Conservation (phyloP, 768 basidiomycete genomes). For the Boletus subparvulus region DNA sequence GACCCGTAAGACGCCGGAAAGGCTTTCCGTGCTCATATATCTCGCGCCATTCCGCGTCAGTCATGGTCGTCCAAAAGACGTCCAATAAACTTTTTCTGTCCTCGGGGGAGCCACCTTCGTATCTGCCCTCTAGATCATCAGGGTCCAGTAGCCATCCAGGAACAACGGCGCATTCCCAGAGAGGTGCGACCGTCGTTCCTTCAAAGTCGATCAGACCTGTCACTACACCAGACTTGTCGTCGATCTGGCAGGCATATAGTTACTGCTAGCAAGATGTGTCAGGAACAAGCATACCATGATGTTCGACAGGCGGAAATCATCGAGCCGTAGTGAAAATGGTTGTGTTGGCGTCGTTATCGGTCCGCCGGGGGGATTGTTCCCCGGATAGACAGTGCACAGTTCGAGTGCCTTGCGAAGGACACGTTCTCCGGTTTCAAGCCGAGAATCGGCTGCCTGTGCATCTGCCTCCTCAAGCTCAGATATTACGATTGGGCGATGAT, state of each 20-base stretch:
- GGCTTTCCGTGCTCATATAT: background rate
- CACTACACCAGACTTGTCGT: background rate
- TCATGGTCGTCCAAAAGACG: background rate
- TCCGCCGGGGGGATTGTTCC: background rate
- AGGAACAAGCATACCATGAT: background rate
- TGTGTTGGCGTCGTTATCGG: background rate
- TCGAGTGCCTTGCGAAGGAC: background rate
- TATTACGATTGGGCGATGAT: background rate
- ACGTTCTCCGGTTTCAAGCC: background rate
- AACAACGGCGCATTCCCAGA: background rate
- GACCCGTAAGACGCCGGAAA: background rate
- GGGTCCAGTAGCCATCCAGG: background rate
- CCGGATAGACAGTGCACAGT: background rate
- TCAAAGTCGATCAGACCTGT: background rate
- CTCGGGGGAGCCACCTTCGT: background rate
- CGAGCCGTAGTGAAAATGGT: background rate
- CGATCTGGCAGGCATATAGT: background rate
- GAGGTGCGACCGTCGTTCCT: background rate
- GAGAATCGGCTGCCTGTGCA: background rate
- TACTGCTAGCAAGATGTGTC: background rate
- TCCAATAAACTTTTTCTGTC: background rate
- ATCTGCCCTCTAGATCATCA: background rate
- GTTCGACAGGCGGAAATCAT: constrained; percentile 3
- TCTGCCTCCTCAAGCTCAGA: background rate
- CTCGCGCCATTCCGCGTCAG: background rate